These are phyloP conservation scores for Aurantiochytrium sp. DNA, from an alignment of 108 stramenopile genomes.

Conservation along the genomic window DNA sequence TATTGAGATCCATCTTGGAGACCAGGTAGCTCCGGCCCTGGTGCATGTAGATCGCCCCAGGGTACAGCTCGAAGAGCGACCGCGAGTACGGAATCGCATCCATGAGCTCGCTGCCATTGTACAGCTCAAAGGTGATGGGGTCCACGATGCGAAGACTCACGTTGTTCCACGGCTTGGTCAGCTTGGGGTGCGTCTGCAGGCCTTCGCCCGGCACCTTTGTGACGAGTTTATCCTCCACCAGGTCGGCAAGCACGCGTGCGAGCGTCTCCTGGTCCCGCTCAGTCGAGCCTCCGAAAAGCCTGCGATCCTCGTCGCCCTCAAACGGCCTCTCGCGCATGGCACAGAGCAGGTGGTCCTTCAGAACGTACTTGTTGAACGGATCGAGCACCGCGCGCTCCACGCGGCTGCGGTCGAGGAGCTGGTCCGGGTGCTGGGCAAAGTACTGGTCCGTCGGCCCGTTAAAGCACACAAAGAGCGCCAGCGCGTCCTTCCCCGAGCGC, in stretches of 20 bases:
- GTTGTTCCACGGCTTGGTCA: slow-evolving; percentile 64
- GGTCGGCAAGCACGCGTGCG: slow-evolving; percentile 50
- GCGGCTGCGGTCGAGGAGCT: slow-evolving; percentile 60
- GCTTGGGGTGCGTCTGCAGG: slow-evolving; percentile 31
- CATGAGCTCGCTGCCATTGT: slow-evolving; percentile 42
- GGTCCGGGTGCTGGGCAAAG: slow-evolving; percentile 66
- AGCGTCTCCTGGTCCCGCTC: slow-evolving; percentile 30
- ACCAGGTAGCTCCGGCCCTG: slow-evolving; percentile 69
- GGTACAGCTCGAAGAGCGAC: slow-evolving; percentile 76
- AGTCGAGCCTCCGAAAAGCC: slow-evolving; percentile 35
- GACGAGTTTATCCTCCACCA: background rate
- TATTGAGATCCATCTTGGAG: slow-evolving; percentile 59
- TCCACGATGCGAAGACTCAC: slow-evolving; percentile 75
- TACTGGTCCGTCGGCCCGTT: slow-evolving; percentile 75
- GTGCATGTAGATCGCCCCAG: slow-evolving; percentile 78
- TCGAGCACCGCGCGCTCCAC: slow-evolving; percentile 72
- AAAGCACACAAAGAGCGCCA: slow-evolving; percentile 81
- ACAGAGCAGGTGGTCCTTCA: slow-evolving; percentile 81
- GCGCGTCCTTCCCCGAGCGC: slow-evolving; percentile 61
- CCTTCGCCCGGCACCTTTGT: background rate
- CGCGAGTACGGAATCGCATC: slow-evolving; percentile 33
- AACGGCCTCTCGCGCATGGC: slow-evolving; percentile 82
- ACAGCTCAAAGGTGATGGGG: slow-evolving; percentile 68
- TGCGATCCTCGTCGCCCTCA: background rate
- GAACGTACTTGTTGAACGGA: slow-evolving; percentile 66